phyloP scores from a whole-genome alignment of 345 rosid genomes.

The Pelargonium nanum region DNA sequence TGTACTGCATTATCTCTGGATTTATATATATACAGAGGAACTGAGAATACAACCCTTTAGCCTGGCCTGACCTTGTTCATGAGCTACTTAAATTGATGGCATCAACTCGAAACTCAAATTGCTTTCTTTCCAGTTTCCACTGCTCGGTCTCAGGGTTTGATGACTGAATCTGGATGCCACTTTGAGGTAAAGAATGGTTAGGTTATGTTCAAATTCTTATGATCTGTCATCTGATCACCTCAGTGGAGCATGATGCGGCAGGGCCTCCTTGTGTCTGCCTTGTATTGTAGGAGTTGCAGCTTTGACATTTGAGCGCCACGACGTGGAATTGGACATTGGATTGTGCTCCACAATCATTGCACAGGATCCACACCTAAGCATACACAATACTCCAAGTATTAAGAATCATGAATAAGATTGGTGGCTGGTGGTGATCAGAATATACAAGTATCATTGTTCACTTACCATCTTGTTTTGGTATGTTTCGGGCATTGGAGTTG shows the following conservation, averaged over 20 bases:
- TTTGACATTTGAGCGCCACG: conserved; percentile 58
- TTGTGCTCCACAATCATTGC: conserved; percentile 71
- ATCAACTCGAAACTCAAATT: too few relatives aligned
- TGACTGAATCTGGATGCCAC: too few relatives aligned
- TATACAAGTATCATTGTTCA: background rate
- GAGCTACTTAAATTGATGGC: too few relatives aligned
- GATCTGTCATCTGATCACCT: conserved; percentile 33
- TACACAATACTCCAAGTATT: background rate
- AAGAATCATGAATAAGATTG: background rate
- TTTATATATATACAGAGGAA: too few relatives aligned
- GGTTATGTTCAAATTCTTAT: background rate
- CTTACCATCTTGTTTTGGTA: conserved; percentile 63
- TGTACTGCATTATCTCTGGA: too few relatives aligned
- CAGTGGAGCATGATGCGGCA: conserved; percentile 45
- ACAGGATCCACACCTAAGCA: conserved; percentile 70
- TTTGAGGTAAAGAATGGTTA: background rate
- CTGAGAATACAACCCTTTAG: too few relatives aligned
- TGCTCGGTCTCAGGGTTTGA: too few relatives aligned
- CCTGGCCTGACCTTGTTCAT: too few relatives aligned
- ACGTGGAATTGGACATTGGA: conserved; percentile 57
- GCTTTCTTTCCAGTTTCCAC: too few relatives aligned
- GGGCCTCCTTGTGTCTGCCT: conserved; percentile 50
- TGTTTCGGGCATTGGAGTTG: conserved; percentile 62
- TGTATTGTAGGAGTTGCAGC: conserved; percentile 70
- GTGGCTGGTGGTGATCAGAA: background rate